Percentiles rank a stretch among this genome's conserved stretches.
phyloP scores from a whole-genome alignment of 148 eudicot genomes.

The Polygonum maritimum region DNA sequence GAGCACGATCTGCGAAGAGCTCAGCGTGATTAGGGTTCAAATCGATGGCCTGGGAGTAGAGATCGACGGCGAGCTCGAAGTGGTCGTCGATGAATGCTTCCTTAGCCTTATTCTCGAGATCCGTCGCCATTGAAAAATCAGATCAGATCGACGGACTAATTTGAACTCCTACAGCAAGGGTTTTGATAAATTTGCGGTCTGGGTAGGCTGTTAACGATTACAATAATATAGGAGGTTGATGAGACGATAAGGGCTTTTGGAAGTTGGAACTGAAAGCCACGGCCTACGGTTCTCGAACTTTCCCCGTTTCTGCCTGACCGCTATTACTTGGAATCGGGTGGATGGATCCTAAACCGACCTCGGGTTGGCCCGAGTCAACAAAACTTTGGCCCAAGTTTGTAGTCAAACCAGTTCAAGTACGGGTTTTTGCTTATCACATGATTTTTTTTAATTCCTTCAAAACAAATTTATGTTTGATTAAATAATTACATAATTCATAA shows the following conservation, averaged over 20 bases:
- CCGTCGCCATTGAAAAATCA: conserved; percentile 35
- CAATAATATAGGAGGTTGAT: neutral
- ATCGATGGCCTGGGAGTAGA: conserved; percentile 72
- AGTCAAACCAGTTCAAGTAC: too few relatives aligned
- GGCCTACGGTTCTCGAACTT: neutral
- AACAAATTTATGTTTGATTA: too few relatives aligned
- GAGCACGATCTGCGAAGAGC: conserved; percentile 86
- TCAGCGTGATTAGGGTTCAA: conserved; percentile 52
- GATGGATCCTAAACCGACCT: neutral
- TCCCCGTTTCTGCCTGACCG: neutral
- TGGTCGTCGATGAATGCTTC: conserved; percentile 97
- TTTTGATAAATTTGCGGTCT: neutral
- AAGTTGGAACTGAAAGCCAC: neutral
- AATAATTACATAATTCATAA: too few relatives aligned
- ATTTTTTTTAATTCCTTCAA: too few relatives aligned
- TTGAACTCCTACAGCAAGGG: neutral
- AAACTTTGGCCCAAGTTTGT: neutral
- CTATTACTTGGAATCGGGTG: neutral
- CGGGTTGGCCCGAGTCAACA: neutral
- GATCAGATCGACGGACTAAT: neutral
- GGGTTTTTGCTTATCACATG: too few relatives aligned
- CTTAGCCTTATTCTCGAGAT: conserved; percentile 58
- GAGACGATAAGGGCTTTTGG: conserved; percentile 6
- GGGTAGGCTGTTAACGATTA: neutral
- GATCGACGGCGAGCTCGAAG: conserved; percentile 85